A percentile compares a stretch with the other conserved stretches of the same genome.
phyloP scores from a whole-genome alignment of 2,329 filamentous ascomycete species.

The Hypoxylon sp. region DNA sequence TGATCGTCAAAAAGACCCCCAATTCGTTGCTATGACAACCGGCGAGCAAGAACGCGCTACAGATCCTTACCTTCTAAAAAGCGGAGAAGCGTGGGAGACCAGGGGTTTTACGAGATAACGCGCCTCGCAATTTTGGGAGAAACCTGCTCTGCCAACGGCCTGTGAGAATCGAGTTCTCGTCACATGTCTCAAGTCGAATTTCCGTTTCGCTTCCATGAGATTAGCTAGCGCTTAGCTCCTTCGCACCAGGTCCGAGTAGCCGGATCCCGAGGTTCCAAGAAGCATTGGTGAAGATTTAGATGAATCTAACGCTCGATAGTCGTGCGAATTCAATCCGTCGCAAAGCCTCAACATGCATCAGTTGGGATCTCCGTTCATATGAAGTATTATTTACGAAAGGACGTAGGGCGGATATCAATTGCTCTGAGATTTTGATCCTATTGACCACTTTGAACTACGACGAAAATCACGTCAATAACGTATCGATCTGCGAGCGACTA shows the following conservation, averaged over 20 bases:
- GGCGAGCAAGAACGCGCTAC: constrained; percentile 39
- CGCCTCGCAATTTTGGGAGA: constrained; percentile 35
- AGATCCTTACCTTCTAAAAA: constrained; percentile 36
- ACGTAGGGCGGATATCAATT: neutral
- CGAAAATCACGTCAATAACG: neutral
- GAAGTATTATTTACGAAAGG: neutral
- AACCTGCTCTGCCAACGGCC: constrained; percentile 19
- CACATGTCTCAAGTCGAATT: constrained; percentile 36
- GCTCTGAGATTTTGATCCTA: neutral
- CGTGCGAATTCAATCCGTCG: neutral
- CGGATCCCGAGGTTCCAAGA: constrained; percentile 15
- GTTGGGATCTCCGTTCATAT: neutral
- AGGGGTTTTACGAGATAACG: constrained; percentile 38
- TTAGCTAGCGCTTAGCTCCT: constrained; percentile 18
- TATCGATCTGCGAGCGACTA: neutral
- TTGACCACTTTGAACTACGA: neutral
- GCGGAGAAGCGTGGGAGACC: constrained; percentile 42
- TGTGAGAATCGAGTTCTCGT: constrained; percentile 24
- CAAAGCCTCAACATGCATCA: neutral
- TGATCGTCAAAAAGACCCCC: constrained; percentile 44
- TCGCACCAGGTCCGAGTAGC: constrained; percentile 14
- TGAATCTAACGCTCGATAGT: constrained; percentile 5
- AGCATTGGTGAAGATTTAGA: constrained; percentile 15
- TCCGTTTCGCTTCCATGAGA: constrained; percentile 20
- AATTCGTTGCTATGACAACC: constrained; percentile 48